These are phyloP conservation scores for Mortierella alpina DNA, from an alignment of 192 early-diverging fungal species.

Conservation along the genomic window DNA sequence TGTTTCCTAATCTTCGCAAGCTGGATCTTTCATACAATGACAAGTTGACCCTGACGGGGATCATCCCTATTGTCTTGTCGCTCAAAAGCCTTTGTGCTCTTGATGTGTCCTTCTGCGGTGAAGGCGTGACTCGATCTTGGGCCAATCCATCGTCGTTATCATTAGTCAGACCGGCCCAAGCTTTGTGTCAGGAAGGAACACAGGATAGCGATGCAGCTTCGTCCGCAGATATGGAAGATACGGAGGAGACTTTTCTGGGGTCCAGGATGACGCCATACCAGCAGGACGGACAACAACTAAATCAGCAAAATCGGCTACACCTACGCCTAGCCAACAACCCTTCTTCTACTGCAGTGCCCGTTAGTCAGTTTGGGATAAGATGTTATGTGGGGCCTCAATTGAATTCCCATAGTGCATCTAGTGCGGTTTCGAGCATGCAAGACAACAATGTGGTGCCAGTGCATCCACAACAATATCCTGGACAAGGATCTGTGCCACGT, in stretches of 20 bases:
- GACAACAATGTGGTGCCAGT: neutral
- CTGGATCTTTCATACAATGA: slow-evolving; percentile 48
- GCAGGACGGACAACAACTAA: neutral
- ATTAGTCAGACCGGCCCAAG: neutral
- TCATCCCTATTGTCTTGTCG: slow-evolving; percentile 44
- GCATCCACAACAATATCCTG: slow-evolving; percentile 19
- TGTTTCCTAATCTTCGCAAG: slow-evolving; percentile 37
- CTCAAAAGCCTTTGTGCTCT: slow-evolving; percentile 39
- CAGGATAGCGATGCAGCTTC: too few relatives aligned
- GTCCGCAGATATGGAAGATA: too few relatives aligned
- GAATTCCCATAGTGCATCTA: neutral
- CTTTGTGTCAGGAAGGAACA: neutral
- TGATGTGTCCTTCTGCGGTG: slow-evolving; percentile 46
- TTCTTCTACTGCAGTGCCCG: neutral
- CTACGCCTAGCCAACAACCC: neutral
- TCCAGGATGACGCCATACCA: neutral
- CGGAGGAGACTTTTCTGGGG: too few relatives aligned
- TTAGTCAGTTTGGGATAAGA: neutral
- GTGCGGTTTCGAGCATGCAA: neutral
- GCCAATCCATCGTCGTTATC: slow-evolving; percentile 7
- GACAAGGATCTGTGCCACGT: slow-evolving; percentile 7
- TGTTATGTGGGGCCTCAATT: slow-evolving; percentile 11
- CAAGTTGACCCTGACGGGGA: slow-evolving; percentile 36
- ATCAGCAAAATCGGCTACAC: neutral
- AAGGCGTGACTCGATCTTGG: slow-evolving; percentile 40